Evolutionary conservation across 2,329 filamentous ascomycete species (phyloP).

Genomic region (Calycina herbarum): DNA sequence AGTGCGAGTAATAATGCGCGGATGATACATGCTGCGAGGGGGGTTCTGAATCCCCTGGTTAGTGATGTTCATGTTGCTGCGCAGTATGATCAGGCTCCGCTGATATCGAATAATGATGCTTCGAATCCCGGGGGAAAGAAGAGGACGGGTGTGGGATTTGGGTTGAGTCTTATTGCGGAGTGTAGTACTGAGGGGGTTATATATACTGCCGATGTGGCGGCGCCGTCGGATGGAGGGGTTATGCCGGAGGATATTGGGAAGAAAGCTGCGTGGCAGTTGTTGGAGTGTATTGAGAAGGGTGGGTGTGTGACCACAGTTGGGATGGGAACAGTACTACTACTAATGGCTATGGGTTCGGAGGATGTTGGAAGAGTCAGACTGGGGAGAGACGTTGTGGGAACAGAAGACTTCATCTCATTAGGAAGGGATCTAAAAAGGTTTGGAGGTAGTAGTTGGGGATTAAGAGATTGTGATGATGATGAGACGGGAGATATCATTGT

Average conservation of each 20-base stretch:
- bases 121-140: constrained; percentile 57
- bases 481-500: constrained; percentile 70
- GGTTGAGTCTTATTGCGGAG: constrained; percentile 86
- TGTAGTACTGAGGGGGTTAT: constrained; percentile 77
- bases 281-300: constrained; percentile 79
- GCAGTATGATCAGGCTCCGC: constrained; percentile 68
- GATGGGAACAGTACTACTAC: constrained; percentile 71
- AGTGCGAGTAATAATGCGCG: constrained; percentile 89
- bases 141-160: constrained; percentile 85
- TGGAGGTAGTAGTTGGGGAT: constrained; percentile 86
- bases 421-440: constrained; percentile 87
- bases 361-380: constrained; percentile 87
- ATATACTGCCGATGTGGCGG: constrained; percentile 81
- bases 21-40: constrained; percentile 89
- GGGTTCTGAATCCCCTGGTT: constrained; percentile 81
- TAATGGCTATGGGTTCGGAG: constrained; percentile 98
- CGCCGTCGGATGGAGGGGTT: constrained; percentile 74
- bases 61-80: constrained; percentile 89
- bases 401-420: constrained; percentile 75
- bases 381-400: constrained; percentile 77
- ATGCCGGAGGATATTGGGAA: constrained; percentile 89
- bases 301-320: constrained; percentile 77
- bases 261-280: constrained; percentile 81
- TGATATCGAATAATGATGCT: constrained; percentile 55
- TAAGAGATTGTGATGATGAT: constrained; percentile 71